Evolutionary conservation across 495 filamentous ascomycete genomes (phyloP), one percentile per base, ranked within the genome.

Genomic region (Darksidea phi): DNA sequence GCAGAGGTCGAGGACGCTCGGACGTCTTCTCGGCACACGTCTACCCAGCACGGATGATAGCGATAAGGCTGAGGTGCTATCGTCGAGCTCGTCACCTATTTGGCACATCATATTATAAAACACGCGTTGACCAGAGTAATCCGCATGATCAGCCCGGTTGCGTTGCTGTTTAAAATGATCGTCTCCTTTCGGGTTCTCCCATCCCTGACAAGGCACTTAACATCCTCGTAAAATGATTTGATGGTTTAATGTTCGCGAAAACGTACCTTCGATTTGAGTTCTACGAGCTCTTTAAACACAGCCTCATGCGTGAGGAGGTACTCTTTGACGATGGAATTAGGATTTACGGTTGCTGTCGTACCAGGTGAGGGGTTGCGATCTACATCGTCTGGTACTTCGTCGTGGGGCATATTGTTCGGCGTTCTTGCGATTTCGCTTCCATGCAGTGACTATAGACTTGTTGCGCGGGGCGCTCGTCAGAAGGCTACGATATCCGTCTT

Each of bases 1-100:
- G 67, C 83, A 84, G 41, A 84, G 67, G 61, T 86, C 80, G 1
- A 86, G 76, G 32, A 81, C 73, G 15, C 18, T 55, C 7, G 51
- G 42, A 25, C 26, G 26, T 0, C 20, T 10, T 6, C 28, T 10
- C 4, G 28, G 10, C 28, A 32, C 3, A 41, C 54, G 55, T 0
- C 20, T 10, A 21, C 28, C 28, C 4, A 10, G 10, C 28, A 32
- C 3, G 28, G 28, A 32, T 10, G 28, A 32, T 48, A 15, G 18
- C 0, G 37, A n/a, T 37, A 76, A 63, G 1, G 55, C 73, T 21
- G 20, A 37, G 41, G 66, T 75, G 11, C 12, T 43, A 8, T 18
- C 7, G 10, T 72, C 55, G 59, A 76, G 65, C 15, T 78, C 71
- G 1, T 65, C n/a, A 0, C 55, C 75, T 28, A 74, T 71, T 1